Evolutionary conservation across 352 stramenopile genomes (phyloP).

Genomic region (Globisporangium abappressorium): DNA sequence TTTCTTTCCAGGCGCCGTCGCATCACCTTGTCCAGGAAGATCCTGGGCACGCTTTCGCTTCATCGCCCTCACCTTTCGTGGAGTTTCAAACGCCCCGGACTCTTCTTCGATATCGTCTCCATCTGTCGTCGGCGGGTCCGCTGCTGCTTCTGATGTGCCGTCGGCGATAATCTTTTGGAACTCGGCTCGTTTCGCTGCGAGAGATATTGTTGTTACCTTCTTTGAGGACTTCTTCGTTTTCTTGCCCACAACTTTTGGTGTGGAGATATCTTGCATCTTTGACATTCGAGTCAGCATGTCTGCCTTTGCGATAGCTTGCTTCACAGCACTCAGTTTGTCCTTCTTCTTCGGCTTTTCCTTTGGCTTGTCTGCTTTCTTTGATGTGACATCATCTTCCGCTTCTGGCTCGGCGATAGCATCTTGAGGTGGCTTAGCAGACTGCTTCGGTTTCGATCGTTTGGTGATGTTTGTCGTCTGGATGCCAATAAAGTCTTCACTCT

Average conservation of each 20-base stretch:
- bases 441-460: constrained; percentile 15
- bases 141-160: constrained; percentile 10
- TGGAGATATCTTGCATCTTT: constrained; percentile 61
- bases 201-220: constrained; percentile 25
- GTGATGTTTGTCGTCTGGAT: constrained; percentile 17
- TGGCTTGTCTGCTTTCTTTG: constrained; percentile 9
- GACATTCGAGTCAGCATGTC: constrained; percentile 47
- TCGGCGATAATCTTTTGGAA: constrained; percentile 42
- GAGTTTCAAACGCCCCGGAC: constrained; percentile 22
- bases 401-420: constrained; percentile 3
- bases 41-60: constrained; percentile 29
- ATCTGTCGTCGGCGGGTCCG: background rate
- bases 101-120: constrained; percentile 20
- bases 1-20: background rate
- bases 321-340: constrained; percentile 35
- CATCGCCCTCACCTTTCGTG: constrained; percentile 24
- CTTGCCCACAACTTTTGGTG: constrained; percentile 59
- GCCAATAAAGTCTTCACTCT: constrained; percentile 14
- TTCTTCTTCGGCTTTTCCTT: constrained; percentile 18
- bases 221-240: constrained; percentile 41
- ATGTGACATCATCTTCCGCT: constrained; percentile 2
- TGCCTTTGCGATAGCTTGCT: constrained; percentile 44
- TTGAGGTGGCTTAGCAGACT: background rate
- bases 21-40: constrained; percentile 7
- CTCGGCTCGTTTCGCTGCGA: constrained; percentile 41